A percentile compares a stretch with the other conserved stretches of the same genome.
Evolutionary conservation across 345 rosid genomes (phyloP).

Genomic region (Isatis tinctoria): DNA sequence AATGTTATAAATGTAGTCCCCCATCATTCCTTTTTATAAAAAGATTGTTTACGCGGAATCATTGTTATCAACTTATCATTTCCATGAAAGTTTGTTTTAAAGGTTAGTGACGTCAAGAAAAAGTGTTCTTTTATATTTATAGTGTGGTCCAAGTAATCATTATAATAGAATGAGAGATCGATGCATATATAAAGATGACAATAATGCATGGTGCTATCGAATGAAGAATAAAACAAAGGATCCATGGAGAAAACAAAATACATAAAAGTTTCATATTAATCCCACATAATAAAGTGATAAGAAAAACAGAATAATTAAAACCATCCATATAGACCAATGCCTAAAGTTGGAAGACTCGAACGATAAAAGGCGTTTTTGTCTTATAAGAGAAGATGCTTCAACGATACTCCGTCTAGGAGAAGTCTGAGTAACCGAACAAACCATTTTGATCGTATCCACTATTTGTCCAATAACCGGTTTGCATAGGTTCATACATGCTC

Average conservation of each 20-base stretch:
- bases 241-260: neutral
- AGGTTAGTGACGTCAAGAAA: slow-evolving; percentile 19
- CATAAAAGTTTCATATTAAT: too few relatives aligned
- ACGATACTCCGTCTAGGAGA: neutral
- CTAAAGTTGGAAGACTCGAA: slow-evolving; percentile 7
- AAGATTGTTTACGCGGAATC: neutral
- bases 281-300: neutral
- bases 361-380: slow-evolving; percentile 29
- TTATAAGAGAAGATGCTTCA: neutral
- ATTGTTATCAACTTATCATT: slow-evolving; percentile 17
- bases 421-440: slow-evolving; percentile 16
- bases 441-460: slow-evolving; percentile 38
- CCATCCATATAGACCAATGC: neutral
- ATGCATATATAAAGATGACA: neutral
- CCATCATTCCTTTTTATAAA: neutral
- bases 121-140: neutral
- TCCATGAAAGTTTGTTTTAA: slow-evolving; percentile 8
- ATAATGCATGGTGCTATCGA: neutral
- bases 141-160: slow-evolving; percentile 12
- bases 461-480: slow-evolving; percentile 45
- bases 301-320: neutral
- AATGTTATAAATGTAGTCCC: neutral
- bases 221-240: neutral
- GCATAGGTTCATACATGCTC: slow-evolving; percentile 35
- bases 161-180: neutral